Base-by-base conservation (phyloP, 495 filamentous ascomycete genomes). In the Penicillium pulvis region DNA sequence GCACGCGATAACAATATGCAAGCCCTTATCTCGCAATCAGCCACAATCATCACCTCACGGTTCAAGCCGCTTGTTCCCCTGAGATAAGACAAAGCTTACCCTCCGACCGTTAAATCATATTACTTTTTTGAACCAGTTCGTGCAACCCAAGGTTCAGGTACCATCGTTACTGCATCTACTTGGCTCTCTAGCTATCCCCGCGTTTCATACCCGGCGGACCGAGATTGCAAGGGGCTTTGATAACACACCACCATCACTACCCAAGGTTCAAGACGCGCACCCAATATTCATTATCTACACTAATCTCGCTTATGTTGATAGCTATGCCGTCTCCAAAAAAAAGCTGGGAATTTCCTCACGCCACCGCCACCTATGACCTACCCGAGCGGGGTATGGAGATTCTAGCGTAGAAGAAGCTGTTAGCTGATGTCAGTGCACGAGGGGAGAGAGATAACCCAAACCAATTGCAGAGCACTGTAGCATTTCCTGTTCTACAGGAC, bases 361-460 rank as follows among this genome's bases (percentile, higher is more conserved):
- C 58, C 52, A 60, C 58, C 20, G 14, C 33, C 24, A 51, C 46
- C 39, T n/a, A 19, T 31, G 16, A 41, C 41, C 24, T 51, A 39
- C n/a, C 17, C 31, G 41, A 47, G 46, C 48, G 58, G 53, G 46
- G 48, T 46, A 49, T 9, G 24, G n/a, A 16, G 12, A n/a, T 47
- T 49, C 4, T 19, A 43, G 10, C 14, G 23, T 26, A 42, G 41
- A 16, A 45, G 45, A 31, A 31, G 31, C 23, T 36, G 24, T 31
- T 42, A 52, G 41, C 11, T 33, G 14, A 48, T 60, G 14, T 28
- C 28, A 45, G 28, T 43, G 28, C 56, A 33, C 20, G 33, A 51
- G 56, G 56, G 53, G 47, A 51, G 36, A 12, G 14, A 41, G 57
- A 59, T 59, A 59, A 49, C n/a, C 17, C 50, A 53, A 17, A 11